Conservation (phyloP, 2,329 filamentous ascomycete species). For the Uncinocarpus reesii region DNA sequence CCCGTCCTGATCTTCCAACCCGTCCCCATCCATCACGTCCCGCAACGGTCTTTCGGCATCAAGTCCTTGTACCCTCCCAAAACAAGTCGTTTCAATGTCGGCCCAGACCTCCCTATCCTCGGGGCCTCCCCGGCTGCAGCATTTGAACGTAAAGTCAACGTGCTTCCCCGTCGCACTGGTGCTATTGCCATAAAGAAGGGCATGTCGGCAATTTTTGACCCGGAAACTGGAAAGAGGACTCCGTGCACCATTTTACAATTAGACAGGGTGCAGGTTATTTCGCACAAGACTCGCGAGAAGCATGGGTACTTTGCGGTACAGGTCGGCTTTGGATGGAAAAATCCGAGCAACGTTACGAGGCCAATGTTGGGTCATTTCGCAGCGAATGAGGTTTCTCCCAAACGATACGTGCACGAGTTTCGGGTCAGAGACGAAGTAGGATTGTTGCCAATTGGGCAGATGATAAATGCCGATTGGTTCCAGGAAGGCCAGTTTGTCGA, state of each 20-base stretch:
- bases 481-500: conserved; percentile 83
- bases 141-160: conserved; percentile 47
- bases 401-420: conserved; percentile 77
- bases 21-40: background rate
- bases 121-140: conserved; percentile 49
- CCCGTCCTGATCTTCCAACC: conserved; percentile 11
- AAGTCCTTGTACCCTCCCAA: conserved; percentile 48
- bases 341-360: conserved; percentile 64
- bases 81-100: conserved; percentile 45
- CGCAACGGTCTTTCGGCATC: conserved; percentile 40
- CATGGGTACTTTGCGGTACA: conserved; percentile 95
- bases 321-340: conserved; percentile 66
- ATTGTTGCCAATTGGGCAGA: conserved; percentile 62
- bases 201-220: conserved; percentile 83
- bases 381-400: conserved; percentile 68
- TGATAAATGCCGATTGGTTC: conserved; percentile 83
- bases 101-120: conserved; percentile 43
- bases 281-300: conserved; percentile 66
- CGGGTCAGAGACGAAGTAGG: conserved; percentile 64
- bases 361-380: conserved; percentile 84
- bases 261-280: conserved; percentile 80
- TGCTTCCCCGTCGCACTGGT: conserved; percentile 60
- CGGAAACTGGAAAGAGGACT: conserved; percentile 62
- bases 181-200: conserved; percentile 84
- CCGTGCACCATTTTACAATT: conserved; percentile 89